Percentiles rank a stretch among this genome's conserved stretches.
These are phyloP conservation scores for Tulasnella sp. DNA, from an alignment of 768 basidiomycete species.

Conservation along the genomic window DNA sequence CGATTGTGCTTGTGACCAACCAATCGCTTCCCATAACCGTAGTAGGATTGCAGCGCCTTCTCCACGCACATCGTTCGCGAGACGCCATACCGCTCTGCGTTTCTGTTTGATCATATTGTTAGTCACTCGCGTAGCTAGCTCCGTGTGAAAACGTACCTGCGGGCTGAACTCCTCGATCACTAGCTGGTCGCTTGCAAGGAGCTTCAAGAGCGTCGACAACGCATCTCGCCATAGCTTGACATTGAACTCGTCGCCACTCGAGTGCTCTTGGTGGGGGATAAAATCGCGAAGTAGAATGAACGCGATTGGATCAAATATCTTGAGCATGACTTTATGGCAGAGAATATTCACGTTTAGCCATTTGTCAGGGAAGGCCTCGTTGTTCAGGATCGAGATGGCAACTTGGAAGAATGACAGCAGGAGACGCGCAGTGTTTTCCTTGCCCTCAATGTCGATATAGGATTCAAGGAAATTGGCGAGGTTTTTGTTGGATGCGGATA, in stretches of 20 bases:
- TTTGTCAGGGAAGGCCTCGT: conserved; percentile 80
- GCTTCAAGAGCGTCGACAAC: conserved; percentile 74
- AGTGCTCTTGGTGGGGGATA: conserved; percentile 58
- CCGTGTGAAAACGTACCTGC: conserved; percentile 51
- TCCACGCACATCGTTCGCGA: conserved; percentile 93
- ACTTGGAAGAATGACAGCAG: conserved; percentile 79
- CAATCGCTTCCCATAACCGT: conserved; percentile 80
- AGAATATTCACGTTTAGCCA: conserved; percentile 92
- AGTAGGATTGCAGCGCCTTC: conserved; percentile 79
- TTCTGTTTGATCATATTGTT: conserved; percentile 48
- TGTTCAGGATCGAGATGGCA: conserved; percentile 71
- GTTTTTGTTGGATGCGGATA: conserved; percentile 73
- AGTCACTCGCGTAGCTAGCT: conserved; percentile 19
- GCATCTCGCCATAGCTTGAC: conserved; percentile 73
- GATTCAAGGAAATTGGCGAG: conserved; percentile 74
- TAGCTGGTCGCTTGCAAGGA: conserved; percentile 85
- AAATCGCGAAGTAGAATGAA: conserved; percentile 75
- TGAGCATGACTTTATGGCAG: conserved; percentile 81
- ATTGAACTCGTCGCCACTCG: conserved; percentile 55
- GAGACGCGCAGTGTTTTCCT: conserved; percentile 65
- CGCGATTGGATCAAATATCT: conserved; percentile 79
- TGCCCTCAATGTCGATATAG: conserved; percentile 83
- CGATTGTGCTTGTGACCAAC: conserved; percentile 60
- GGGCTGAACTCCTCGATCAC: conserved; percentile 94
- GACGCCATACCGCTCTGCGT: conserved; percentile 90